phyloP scores from a whole-genome alignment of 768 basidiomycete species.

The Phlebiopsis gigantea region DNA sequence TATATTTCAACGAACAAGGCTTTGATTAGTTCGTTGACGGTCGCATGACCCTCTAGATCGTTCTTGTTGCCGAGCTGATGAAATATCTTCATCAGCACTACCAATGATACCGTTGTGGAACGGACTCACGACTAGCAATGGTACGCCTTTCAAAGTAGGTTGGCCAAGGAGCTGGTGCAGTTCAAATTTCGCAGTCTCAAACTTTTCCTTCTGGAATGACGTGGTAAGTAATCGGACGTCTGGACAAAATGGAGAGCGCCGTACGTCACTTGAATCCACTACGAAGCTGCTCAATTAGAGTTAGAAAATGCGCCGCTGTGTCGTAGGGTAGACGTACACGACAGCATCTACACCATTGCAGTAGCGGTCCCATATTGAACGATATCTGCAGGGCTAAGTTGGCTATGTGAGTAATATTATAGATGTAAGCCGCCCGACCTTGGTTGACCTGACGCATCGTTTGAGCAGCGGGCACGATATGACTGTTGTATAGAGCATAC shows the following conservation, averaged over 20 bases:
- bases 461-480: background rate
- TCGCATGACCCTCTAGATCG: conserved; percentile 69
- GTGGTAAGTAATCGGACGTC: background rate
- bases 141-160: conserved; percentile 61
- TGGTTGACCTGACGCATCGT: conserved; percentile 2
- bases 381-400: conserved; percentile 53
- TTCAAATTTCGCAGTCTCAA: conserved; percentile 80
- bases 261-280: conserved; percentile 85
- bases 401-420: background rate
- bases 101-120: too few relatives aligned
- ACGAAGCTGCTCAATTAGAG: conserved; percentile 58
- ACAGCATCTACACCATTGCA: conserved; percentile 91
- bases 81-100: background rate
- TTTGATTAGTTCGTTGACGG: conserved; percentile 80
- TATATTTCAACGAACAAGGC: conserved; percentile 48
- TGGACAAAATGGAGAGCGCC: conserved; percentile 19
- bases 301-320: background rate
- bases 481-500: conserved; percentile 34
- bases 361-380: conserved; percentile 95
- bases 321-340: conserved; percentile 47
- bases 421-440: background rate
- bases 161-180: conserved; percentile 74
- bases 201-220: conserved; percentile 61
- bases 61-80: conserved; percentile 90
- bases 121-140: conserved; percentile 60